Evolutionary conservation across 2,329 filamentous ascomycete genomes (phyloP).

Genomic region (Aspergillus novoparasiticus): DNA sequence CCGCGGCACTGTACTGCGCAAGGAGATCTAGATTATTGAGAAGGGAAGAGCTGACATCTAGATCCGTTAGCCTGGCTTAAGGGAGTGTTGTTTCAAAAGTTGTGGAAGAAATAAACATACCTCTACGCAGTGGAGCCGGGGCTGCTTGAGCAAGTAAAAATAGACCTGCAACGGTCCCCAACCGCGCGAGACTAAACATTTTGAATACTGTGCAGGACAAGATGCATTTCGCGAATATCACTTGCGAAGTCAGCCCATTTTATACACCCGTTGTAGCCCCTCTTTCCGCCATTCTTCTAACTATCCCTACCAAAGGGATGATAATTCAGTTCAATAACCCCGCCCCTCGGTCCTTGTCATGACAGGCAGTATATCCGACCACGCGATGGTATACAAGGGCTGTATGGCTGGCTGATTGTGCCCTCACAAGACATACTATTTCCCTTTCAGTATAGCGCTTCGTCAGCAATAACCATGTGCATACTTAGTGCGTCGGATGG

Average conservation of each 20-base stretch:
- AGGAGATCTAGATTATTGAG: slow-evolving; percentile 40
- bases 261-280: neutral
- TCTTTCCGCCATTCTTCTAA: neutral
- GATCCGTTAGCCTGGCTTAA: neutral
- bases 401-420: neutral
- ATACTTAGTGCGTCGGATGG: neutral
- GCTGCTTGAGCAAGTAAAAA: slow-evolving; percentile 5
- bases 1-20: slow-evolving; percentile 52
- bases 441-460: neutral
- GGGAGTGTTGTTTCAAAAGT: neutral
- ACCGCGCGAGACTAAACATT: slow-evolving; percentile 4
- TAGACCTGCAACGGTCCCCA: slow-evolving; percentile 2
- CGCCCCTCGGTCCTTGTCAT: neutral
- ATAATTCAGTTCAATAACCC: neutral
- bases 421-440: neutral
- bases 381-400: neutral
- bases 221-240: neutral
- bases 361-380: neutral
- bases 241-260: neutral
- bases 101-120: neutral
- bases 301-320: neutral
- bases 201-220: neutral
- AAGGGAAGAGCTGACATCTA: slow-evolving; percentile 7
- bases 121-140: slow-evolving; percentile 9
- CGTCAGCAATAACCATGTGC: neutral